Conservation (phyloP, 352 stramenopile genomes). For the Pythium insidiosum region DNA sequence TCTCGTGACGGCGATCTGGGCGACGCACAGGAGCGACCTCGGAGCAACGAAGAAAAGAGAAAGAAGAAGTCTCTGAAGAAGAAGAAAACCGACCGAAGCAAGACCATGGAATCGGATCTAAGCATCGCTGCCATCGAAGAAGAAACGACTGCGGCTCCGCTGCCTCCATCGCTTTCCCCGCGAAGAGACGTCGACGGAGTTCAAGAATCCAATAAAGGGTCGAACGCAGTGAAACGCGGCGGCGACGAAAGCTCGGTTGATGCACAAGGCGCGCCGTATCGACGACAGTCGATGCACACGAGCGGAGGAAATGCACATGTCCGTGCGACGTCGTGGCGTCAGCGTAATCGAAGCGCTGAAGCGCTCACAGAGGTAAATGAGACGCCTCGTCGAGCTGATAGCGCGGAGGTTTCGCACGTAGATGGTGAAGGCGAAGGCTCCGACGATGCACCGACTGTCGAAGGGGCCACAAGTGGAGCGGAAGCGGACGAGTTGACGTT, state of each 20-base stretch:
- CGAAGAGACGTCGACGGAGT: background rate
- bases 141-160: background rate
- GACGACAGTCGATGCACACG: constrained; percentile 13
- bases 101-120: constrained; percentile 7
- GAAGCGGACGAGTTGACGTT: constrained; percentile 35
- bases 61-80: constrained; percentile 4
- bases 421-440: background rate
- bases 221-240: background rate
- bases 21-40: background rate
- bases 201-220: background rate
- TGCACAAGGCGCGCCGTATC: constrained; percentile 1
- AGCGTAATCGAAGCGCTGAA: constrained; percentile 5
- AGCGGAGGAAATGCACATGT: background rate
- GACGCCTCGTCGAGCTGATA: background rate
- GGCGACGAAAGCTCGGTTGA: background rate
- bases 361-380: background rate
- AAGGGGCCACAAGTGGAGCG: background rate
- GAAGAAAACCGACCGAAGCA: constrained; percentile 3
- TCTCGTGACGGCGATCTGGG: background rate
- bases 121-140: constrained; percentile 7
- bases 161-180: too few species aligned
- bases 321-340: constrained; percentile 9
- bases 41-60: too few species aligned
- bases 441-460: too few species aligned
- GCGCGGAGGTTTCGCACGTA: background rate